Conservation (phyloP, 371 early-diverging fungal species). For the Umbelopsis sp. region DNA sequence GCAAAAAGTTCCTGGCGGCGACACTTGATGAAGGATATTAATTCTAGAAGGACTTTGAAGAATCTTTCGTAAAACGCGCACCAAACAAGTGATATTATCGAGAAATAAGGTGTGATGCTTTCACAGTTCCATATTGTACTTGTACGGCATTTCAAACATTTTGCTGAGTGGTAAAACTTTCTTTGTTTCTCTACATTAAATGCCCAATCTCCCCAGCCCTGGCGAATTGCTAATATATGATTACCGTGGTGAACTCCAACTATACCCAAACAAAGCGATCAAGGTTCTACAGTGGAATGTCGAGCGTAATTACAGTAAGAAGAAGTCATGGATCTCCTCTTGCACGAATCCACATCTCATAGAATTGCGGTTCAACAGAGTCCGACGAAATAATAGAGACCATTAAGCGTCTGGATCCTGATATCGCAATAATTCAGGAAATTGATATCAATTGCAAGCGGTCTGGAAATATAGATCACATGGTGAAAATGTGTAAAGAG, state of each 20-base stretch:
- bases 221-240: conserved; percentile 56
- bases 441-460: conserved; percentile 75
- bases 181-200: neutral
- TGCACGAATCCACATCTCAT: neutral
- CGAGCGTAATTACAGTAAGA: conserved; percentile 70
- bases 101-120: too few species aligned
- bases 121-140: too few species aligned
- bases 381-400: conserved; percentile 60
- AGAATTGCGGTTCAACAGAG: conserved; percentile 29
- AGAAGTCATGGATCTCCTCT: too few species aligned
- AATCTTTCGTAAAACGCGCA: too few species aligned
- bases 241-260: conserved; percentile 31
- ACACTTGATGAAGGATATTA: too few species aligned
- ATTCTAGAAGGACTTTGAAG: too few species aligned
- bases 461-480: conserved; percentile 66
- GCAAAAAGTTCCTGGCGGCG: too few species aligned
- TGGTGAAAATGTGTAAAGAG: conserved; percentile 51
- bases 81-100: too few species aligned
- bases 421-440: conserved; percentile 72
- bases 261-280: conserved; percentile 17
- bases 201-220: conserved; percentile 29
- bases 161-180: conserved; percentile 3
- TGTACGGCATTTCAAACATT: neutral
- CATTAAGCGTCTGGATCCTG: conserved; percentile 62
- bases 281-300: conserved; percentile 72